These are phyloP conservation scores for Geosmithia flava DNA, from an alignment of 2,329 filamentous ascomycete genomes.

Conservation along the genomic window DNA sequence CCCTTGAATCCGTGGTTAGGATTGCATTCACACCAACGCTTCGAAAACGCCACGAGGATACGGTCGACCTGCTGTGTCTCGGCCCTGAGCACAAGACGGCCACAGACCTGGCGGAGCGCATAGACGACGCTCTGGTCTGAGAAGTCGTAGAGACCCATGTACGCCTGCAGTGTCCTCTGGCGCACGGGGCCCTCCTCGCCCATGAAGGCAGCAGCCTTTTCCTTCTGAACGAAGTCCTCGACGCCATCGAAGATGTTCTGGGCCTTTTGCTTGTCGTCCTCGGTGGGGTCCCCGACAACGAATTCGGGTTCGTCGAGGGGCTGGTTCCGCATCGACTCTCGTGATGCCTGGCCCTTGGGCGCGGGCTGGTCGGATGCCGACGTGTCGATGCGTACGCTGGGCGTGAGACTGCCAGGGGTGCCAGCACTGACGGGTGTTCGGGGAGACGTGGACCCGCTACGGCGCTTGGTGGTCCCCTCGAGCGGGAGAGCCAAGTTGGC, in stretches of 20 bases:
- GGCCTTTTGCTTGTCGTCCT: conserved; percentile 66
- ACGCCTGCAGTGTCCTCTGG: conserved; percentile 54
- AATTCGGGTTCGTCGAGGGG: conserved; percentile 46
- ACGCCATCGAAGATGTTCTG: conserved; percentile 73
- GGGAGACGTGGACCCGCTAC: conserved; percentile 22
- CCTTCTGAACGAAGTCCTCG: conserved; percentile 68
- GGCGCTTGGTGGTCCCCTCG: conserved; percentile 14
- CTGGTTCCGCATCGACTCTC: conserved; percentile 1
- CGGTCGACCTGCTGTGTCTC: conserved; percentile 97
- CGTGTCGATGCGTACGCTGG: conserved; percentile 31
- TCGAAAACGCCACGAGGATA: conserved; percentile 79
- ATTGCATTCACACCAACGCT: conserved; percentile 89
- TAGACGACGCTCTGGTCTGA: conserved; percentile 66
- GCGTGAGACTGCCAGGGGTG: conserved; percentile 27
- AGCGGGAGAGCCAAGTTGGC: conserved; percentile 7
- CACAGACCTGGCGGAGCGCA: conserved; percentile 70
- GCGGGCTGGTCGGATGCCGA: conserved; percentile 16
- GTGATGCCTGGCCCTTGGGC: background rate
- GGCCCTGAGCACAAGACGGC: conserved; percentile 68
- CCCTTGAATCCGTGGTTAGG: conserved; percentile 86
- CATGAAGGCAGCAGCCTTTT: conserved; percentile 77
- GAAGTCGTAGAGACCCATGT: conserved; percentile 91
- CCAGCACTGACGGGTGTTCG: conserved; percentile 30
- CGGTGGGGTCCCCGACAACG: conserved; percentile 44
- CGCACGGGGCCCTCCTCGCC: conserved; percentile 58